Percentiles rank a stretch among this genome's conserved stretches.
Evolutionary conservation across 2,329 filamentous ascomycete genomes (phyloP).

Genomic region (Colletotrichum neosansevieriae): DNA sequence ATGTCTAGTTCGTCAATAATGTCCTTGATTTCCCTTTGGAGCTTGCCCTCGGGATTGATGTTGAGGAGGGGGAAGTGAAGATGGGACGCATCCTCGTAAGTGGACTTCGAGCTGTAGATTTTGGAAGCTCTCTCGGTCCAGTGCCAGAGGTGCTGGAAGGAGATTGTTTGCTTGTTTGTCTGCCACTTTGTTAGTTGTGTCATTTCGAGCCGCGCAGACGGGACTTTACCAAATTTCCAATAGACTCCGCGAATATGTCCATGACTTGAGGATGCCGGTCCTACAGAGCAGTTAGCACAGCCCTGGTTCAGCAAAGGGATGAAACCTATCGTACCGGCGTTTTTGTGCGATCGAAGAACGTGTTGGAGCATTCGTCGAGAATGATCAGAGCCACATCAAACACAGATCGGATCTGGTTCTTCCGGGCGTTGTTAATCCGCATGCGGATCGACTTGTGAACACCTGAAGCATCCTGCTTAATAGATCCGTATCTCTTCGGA

Average conservation of each 20-base stretch:
- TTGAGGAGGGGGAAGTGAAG: slow-evolving; percentile 51
- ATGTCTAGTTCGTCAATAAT: slow-evolving; percentile 62
- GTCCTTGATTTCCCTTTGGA: slow-evolving; percentile 59
- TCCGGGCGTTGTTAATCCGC: slow-evolving; percentile 44
- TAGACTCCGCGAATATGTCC: slow-evolving; percentile 56
- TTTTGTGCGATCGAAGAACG: slow-evolving; percentile 55
- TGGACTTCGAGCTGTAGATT: slow-evolving; percentile 41
- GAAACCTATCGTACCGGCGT: slow-evolving; percentile 9
- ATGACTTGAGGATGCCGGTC: slow-evolving; percentile 53
- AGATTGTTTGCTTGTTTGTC: slow-evolving; percentile 54
- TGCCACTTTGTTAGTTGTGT: slow-evolving; percentile 18
- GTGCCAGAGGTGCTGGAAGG: slow-evolving; percentile 53
- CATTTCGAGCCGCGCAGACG: not conserved
- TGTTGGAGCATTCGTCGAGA: slow-evolving; percentile 54
- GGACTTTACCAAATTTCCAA: slow-evolving; percentile 54
- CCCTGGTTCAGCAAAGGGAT: not conserved
- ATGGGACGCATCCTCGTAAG: slow-evolving; percentile 41
- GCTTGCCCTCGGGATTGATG: slow-evolving; percentile 56
- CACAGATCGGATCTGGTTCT: slow-evolving; percentile 50
- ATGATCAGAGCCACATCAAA: slow-evolving; percentile 59
- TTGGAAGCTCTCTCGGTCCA: slow-evolving; percentile 38
- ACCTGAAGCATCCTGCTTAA: slow-evolving; percentile 53
- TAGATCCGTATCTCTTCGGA: slow-evolving; percentile 56
- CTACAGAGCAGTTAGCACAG: not conserved
- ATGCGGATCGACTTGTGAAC: slow-evolving; percentile 56